These are phyloP conservation scores for Chytriomyces confervae DNA, from an alignment of 192 early-diverging fungal species.

Conservation along the genomic window DNA sequence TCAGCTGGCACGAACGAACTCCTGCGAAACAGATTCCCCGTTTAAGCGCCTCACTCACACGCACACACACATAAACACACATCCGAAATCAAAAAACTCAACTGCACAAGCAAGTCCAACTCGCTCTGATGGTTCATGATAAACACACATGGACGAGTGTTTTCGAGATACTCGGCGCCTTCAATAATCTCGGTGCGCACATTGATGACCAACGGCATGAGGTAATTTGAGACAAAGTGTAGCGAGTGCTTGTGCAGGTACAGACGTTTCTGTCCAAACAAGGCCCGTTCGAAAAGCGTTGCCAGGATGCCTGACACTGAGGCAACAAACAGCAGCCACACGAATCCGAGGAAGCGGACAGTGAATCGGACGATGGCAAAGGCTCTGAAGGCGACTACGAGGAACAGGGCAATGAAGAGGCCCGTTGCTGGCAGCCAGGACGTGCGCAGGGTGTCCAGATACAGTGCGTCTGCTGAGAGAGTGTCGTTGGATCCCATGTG, in stretches of 20 bases:
- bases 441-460: not conserved
- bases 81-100: not conserved
- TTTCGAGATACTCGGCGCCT: slow-evolving; percentile 38
- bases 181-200: slow-evolving; percentile 22
- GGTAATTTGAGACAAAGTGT: not conserved
- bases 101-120: slow-evolving; percentile 62
- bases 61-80: not conserved
- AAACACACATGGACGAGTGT: slow-evolving; percentile 32
- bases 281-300: not conserved
- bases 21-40: not conserved
- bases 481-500: not conserved
- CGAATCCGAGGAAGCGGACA: slow-evolving; percentile 6
- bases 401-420: not conserved
- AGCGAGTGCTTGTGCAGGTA: slow-evolving; percentile 14
- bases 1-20: not conserved
- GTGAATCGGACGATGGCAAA: slow-evolving; percentile 1
- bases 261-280: not conserved
- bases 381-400: not conserved
- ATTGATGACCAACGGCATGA: slow-evolving; percentile 6
- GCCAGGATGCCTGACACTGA: not conserved
- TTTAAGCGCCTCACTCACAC: no score
- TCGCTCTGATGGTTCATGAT: slow-evolving; percentile 77
- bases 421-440: not conserved
- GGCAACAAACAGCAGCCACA: not conserved
- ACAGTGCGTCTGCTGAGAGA: not conserved